Conservation (phyloP, 805 yeast genomes). For the Wickerhamiella kurtzmanii region DNA sequence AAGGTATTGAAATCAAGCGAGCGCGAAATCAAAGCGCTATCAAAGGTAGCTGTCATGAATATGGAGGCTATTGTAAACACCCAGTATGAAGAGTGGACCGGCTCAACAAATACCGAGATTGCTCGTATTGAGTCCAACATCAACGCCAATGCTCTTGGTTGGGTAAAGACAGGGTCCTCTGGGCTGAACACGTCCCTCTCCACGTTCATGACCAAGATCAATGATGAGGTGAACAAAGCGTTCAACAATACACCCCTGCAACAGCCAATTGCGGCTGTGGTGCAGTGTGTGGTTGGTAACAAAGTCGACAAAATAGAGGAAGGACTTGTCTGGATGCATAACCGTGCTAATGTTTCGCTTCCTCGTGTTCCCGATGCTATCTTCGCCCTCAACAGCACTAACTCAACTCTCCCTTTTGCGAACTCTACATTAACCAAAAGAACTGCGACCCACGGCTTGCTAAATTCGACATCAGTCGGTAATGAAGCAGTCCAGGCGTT, state of each 20-base stretch:
- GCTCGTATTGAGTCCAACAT: slow-evolving; percentile 35
- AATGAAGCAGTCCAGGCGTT: neutral
- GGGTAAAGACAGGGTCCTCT: slow-evolving; percentile 44
- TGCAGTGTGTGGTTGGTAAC: slow-evolving; percentile 66
- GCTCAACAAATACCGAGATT: slow-evolving; percentile 43
- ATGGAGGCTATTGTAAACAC: slow-evolving; percentile 12
- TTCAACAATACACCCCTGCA: slow-evolving; percentile 61
- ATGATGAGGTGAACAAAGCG: slow-evolving; percentile 39
- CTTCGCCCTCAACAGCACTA: neutral
- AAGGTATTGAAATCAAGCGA: slow-evolving; percentile 8
- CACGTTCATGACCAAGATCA: slow-evolving; percentile 44
- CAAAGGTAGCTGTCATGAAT: slow-evolving; percentile 10
- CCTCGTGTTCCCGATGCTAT: slow-evolving; percentile 29
- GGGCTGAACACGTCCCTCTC: slow-evolving; percentile 49
- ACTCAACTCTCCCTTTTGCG: neutral
- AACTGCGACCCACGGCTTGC: neutral
- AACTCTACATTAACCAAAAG: neutral
- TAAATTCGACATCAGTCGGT: neutral
- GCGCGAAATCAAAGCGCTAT: slow-evolving; percentile 5
- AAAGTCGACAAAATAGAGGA: slow-evolving; percentile 52
- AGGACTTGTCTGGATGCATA: slow-evolving; percentile 69
- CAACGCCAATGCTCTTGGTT: slow-evolving; percentile 54
- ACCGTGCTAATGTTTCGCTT: slow-evolving; percentile 43
- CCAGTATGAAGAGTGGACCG: slow-evolving; percentile 33
- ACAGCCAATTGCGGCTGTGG: slow-evolving; percentile 48